Base-by-base conservation (phyloP, 371 early-diverging fungal species). In the Actinomucor elegans region DNA sequence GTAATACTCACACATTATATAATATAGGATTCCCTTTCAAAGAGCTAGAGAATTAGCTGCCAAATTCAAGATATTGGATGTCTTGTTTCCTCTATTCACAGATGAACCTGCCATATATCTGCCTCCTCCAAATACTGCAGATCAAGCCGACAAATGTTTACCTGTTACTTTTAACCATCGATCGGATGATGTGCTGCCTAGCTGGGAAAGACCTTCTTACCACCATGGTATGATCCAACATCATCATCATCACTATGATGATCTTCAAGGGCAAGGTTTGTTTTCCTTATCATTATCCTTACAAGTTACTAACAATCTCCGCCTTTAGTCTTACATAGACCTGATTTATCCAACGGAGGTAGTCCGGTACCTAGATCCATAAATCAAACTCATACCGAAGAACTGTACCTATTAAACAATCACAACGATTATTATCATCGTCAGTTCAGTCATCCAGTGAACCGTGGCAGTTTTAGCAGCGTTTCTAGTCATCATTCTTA, bases 41-140 rank as follows among this genome's bases (percentile, higher is more conserved):
- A 77, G 90, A 55, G 90, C 89, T n/a, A 76, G 76, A 28, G 83
- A 82, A 49, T 59, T 88, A 49, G 88, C 90, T 11, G 71, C 80
- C 34, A 86, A 85, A 28, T 86, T 86, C 64, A 85, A 87, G 45
- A 87, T 91, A 5, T 54, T 77, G 37, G 89, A 89, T 24, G 63
- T 77, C 29, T 71, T 91, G 6, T 86, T 84, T 59, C 93, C 93
- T 29, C 71, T 92, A 27, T 87, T 92, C 59, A 84, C 74, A 40
- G 84, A 86, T 18, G 88, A 90, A 48, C 89, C 89, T 5, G 66
- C 66, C 29, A 36, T 60, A 12, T 69, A 66, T 45, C 24, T 70
- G 9, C 55, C 59, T 35, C 27, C 29, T 26, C 44, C 52, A 17
- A 51, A 32, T 21, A 29, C 31, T 35, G 35, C 42, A 17, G 15